A percentile compares a stretch with the other conserved stretches of the same genome.
phyloP scores from a whole-genome alignment of 2,329 filamentous ascomycete genomes.

The Shiraia bambusicola region DNA sequence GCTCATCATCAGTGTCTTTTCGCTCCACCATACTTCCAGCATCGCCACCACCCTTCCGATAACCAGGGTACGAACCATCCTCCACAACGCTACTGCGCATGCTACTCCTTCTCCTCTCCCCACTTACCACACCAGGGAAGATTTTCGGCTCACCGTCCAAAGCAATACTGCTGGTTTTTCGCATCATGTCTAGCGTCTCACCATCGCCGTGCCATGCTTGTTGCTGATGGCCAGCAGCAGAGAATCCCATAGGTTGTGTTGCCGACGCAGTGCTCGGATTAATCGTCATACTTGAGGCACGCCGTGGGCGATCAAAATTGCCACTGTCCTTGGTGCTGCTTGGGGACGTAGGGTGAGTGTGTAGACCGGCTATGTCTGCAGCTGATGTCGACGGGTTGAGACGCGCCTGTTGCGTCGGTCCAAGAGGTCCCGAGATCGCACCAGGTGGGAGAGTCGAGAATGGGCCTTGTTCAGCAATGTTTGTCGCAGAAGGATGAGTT shows the following conservation, averaged over 20 bases:
- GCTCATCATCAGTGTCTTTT: slow-evolving; percentile 13
- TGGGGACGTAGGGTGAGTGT: slow-evolving; percentile 28
- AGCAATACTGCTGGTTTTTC: slow-evolving; percentile 28
- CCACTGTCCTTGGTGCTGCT: slow-evolving; percentile 20
- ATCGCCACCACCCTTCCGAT: slow-evolving; percentile 2
- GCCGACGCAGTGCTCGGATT: slow-evolving; percentile 23
- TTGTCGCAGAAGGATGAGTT: slow-evolving; percentile 44
- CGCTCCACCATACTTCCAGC: slow-evolving; percentile 10
- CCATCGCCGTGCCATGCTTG: slow-evolving; percentile 14
- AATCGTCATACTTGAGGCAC: slow-evolving; percentile 33
- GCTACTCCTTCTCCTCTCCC: slow-evolving; percentile 43
- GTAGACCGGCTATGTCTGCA: slow-evolving; percentile 17
- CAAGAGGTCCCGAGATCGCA: slow-evolving; percentile 30
- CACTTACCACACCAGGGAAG: slow-evolving; percentile 68
- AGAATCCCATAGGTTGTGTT: slow-evolving; percentile 20
- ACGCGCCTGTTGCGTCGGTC: slow-evolving; percentile 42
- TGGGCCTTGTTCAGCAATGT: slow-evolving; percentile 37
- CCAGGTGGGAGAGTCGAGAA: slow-evolving; percentile 34
- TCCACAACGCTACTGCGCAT: slow-evolving; percentile 23
- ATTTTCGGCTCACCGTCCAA: slow-evolving; percentile 64
- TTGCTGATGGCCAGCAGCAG: slow-evolving; percentile 4
- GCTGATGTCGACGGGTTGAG: slow-evolving; percentile 28
- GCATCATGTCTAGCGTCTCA: slow-evolving; percentile 16
- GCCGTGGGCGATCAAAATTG: slow-evolving; percentile 28
- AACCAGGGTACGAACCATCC: slow-evolving; percentile 18